A percentile compares a stretch with the other conserved stretches of the same genome.
Evolutionary conservation across 2,329 filamentous ascomycete genomes (phyloP).

Genomic region (Colletotrichum sp.): DNA sequence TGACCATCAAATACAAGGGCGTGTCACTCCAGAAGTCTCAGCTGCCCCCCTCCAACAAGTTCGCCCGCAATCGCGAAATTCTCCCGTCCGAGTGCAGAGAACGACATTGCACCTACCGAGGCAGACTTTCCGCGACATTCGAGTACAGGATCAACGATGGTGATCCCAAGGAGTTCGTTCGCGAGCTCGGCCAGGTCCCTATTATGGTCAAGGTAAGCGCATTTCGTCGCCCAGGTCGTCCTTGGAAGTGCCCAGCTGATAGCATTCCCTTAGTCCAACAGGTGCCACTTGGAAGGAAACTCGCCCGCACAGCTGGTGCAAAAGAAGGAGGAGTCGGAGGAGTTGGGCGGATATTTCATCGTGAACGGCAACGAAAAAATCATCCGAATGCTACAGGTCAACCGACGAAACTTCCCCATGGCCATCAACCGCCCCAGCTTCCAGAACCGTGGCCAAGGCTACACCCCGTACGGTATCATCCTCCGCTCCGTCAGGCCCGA

Average conservation of each 20-base stretch:
- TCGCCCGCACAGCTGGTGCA: constrained; percentile 83
- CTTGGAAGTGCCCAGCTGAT: constrained; percentile 26
- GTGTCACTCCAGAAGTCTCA: constrained; percentile 83
- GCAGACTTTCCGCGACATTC: constrained; percentile 81
- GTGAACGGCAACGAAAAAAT: constrained; percentile 98
- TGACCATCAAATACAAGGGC: constrained; percentile 80
- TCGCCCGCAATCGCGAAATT: constrained; percentile 82
- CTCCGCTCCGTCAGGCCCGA: constrained; percentile 94
- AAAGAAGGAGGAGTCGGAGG: constrained; percentile 93
- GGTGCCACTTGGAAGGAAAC: constrained; percentile 87
- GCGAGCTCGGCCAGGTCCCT: constrained; percentile 87
- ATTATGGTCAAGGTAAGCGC: constrained; percentile 85
- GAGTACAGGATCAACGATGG: constrained; percentile 89
- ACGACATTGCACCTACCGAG: constrained; percentile 88
- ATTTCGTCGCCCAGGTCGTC: neutral
- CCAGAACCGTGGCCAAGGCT: constrained; percentile 82
- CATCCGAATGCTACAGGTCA: constrained; percentile 88
- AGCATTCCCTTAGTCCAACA: constrained; percentile 69
- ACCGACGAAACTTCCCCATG: constrained; percentile 92
- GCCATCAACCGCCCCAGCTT: constrained; percentile 93
- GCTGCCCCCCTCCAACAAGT: constrained; percentile 83
- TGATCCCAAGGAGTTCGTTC: constrained; percentile 79
- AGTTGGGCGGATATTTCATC: constrained; percentile 95
- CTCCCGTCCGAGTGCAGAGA: constrained; percentile 93
- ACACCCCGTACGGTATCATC: constrained; percentile 89